These are phyloP conservation scores for Linum tenue DNA, from an alignment of 345 rosid species.

Conservation along the genomic window DNA sequence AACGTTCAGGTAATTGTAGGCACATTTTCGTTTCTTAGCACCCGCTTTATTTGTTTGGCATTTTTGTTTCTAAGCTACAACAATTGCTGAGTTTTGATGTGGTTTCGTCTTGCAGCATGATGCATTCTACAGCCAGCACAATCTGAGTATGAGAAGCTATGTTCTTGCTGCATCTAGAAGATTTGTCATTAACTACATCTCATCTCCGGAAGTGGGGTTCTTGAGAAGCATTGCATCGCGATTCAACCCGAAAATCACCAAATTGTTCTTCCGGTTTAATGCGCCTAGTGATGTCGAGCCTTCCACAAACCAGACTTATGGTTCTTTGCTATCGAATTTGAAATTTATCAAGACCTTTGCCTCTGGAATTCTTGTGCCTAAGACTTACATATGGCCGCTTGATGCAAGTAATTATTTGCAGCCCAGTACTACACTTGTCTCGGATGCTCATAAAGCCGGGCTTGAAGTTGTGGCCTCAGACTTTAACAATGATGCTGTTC, in stretches of 20 bases:
- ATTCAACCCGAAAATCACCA: constrained; percentile 27
- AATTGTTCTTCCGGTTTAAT: constrained; percentile 18
- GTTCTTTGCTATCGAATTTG: constrained; percentile 35
- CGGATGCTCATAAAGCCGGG: constrained; percentile 11
- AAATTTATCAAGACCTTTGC: constrained; percentile 43
- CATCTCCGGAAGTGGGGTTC: constrained; percentile 82
- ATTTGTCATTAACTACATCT: constrained; percentile 43
- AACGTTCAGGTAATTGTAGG: constrained; percentile 3
- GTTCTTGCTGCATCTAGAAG: constrained; percentile 39
- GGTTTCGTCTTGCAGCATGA: constrained; percentile 49
- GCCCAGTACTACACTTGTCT: constrained; percentile 2
- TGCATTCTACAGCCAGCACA: constrained; percentile 28
- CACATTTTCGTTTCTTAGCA: not conserved
- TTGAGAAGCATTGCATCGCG: constrained; percentile 42
- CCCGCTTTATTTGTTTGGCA: not conserved
- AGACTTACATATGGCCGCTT: constrained; percentile 34
- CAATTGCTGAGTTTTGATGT: not conserved
- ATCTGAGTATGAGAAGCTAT: constrained; percentile 60
- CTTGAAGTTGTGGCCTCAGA: constrained; percentile 1
- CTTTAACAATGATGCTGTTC: constrained; percentile 1
- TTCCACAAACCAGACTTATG: constrained; percentile 17
- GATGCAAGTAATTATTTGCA: constrained; percentile 6
- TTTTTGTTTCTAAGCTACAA: not conserved
- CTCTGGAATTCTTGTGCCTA: constrained; percentile 4
- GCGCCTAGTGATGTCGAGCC: constrained; percentile 14